These are phyloP conservation scores for Retiboletus flavoniger DNA, from an alignment of 1,284 basidiomycete genomes.

Conservation along the genomic window DNA sequence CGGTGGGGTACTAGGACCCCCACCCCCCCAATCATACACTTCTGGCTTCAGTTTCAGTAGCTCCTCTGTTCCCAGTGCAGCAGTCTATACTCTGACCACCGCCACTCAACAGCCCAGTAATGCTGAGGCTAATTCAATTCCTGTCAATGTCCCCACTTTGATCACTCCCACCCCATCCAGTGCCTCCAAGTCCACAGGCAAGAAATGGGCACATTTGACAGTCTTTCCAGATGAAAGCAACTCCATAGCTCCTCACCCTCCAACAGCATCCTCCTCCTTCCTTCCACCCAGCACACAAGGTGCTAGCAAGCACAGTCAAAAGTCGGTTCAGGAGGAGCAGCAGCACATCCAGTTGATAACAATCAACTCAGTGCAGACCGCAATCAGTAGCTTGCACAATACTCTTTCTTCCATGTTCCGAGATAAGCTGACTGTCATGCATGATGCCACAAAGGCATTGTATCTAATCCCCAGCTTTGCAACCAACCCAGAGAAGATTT, in stretches of 20 bases:
- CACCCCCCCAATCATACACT: too few relatives aligned
- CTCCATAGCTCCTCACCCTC: background rate
- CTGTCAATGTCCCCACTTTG: too few relatives aligned
- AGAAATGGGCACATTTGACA: background rate
- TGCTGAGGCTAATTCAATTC: too few relatives aligned
- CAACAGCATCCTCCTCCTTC: background rate
- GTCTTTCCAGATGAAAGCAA: background rate
- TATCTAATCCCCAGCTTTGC: background rate
- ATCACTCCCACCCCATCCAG: too few relatives aligned
- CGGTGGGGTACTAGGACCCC: too few relatives aligned
- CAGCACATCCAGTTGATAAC: too few relatives aligned
- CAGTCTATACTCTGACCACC: too few relatives aligned
- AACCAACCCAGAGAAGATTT: background rate
- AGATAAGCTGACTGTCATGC: background rate
- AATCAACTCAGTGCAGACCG: background rate
- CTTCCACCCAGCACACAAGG: background rate
- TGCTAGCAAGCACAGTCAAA: background rate
- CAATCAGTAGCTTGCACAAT: background rate
- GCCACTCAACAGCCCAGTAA: too few relatives aligned
- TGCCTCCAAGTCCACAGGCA: background rate
- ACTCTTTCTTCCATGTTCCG: background rate
- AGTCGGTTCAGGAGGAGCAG: background rate
- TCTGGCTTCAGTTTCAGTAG: too few relatives aligned
- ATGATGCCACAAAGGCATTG: background rate
- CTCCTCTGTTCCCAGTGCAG: too few relatives aligned